These are phyloP conservation scores for Fulvia fulva DNA, from an alignment of 2,329 filamentous ascomycete genomes.

Conservation along the genomic window DNA sequence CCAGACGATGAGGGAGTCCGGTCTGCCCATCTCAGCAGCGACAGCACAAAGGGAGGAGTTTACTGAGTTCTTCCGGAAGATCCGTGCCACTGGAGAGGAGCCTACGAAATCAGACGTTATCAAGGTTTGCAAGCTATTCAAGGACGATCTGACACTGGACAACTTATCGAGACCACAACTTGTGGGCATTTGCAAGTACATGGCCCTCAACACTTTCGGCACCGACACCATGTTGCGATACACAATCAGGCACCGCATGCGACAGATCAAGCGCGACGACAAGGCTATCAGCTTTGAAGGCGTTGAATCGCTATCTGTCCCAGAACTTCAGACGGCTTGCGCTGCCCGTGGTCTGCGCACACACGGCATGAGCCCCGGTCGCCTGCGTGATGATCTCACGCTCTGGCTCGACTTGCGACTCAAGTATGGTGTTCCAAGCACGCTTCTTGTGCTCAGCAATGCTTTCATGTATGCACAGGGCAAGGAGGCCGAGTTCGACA, in stretches of 20 bases:
- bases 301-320: slow-evolving; percentile 86
- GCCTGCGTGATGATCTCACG: slow-evolving; percentile 82
- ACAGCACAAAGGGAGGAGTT: slow-evolving; percentile 93
- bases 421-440: slow-evolving; percentile 92
- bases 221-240: slow-evolving; percentile 98
- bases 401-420: slow-evolving; percentile 93
- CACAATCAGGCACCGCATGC: slow-evolving; percentile 94
- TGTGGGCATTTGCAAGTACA: slow-evolving; percentile 96
- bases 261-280: slow-evolving; percentile 98
- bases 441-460: slow-evolving; percentile 90
- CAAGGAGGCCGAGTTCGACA: slow-evolving; percentile 76
- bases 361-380: slow-evolving; percentile 82
- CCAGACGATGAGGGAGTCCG: slow-evolving; percentile 86
- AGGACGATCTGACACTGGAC: slow-evolving; percentile 94
- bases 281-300: slow-evolving; percentile 91
- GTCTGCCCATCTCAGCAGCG: slow-evolving; percentile 76
- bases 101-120: slow-evolving; percentile 89
- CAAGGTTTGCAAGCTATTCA: slow-evolving; percentile 98
- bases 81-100: slow-evolving; percentile 82
- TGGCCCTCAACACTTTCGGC: slow-evolving; percentile 95
- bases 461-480: slow-evolving; percentile 94
- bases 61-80: slow-evolving; percentile 93
- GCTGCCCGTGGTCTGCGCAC: slow-evolving; percentile 89
- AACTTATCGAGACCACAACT: slow-evolving; percentile 93
- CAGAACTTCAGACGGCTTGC: slow-evolving; percentile 87